Conservation (phyloP, 805 yeast genomes). For the Metschnikowia santaceciliae region DNA sequence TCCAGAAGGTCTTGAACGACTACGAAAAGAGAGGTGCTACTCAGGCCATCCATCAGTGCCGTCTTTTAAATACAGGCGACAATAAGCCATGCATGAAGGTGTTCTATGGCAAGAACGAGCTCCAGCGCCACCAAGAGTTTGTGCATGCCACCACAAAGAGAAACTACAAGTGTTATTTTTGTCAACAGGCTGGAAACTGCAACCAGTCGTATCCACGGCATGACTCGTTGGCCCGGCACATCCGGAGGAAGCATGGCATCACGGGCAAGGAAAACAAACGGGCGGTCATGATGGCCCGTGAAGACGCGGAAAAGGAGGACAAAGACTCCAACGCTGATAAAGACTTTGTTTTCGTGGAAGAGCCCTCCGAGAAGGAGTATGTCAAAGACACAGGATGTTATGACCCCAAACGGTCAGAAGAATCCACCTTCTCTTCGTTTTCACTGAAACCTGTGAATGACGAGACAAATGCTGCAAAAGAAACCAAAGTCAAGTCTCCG, state of each 20-base stretch:
- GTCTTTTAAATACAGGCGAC: slow-evolving; percentile 32
- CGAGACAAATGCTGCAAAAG: neutral
- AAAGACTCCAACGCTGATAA: neutral
- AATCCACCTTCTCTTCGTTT: neutral
- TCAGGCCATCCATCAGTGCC: slow-evolving; percentile 34
- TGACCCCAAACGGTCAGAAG: neutral
- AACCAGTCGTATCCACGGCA: slow-evolving; percentile 42
- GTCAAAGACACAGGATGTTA: neutral
- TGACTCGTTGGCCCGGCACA: slow-evolving; percentile 42
- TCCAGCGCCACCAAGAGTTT: slow-evolving; percentile 42
- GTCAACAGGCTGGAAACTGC: slow-evolving; percentile 27
- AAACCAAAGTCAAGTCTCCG: neutral
- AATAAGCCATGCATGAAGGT: slow-evolving; percentile 34
- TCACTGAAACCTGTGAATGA: neutral
- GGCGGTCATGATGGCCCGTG: slow-evolving; percentile 43
- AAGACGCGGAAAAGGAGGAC: slow-evolving; percentile 29
- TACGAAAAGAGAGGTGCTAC: slow-evolving; percentile 8
- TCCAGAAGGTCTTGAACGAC: slow-evolving; percentile 12
- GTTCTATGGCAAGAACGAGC: slow-evolving; percentile 42
- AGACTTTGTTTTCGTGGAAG: neutral
- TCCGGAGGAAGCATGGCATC: slow-evolving; percentile 41
- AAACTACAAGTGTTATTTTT: slow-evolving; percentile 39
- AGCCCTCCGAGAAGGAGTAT: neutral
- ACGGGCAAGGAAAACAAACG: slow-evolving; percentile 42
- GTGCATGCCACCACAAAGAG: slow-evolving; percentile 44